Conservation (phyloP, 83 land plant genomes). For the Picea abies region DNA sequence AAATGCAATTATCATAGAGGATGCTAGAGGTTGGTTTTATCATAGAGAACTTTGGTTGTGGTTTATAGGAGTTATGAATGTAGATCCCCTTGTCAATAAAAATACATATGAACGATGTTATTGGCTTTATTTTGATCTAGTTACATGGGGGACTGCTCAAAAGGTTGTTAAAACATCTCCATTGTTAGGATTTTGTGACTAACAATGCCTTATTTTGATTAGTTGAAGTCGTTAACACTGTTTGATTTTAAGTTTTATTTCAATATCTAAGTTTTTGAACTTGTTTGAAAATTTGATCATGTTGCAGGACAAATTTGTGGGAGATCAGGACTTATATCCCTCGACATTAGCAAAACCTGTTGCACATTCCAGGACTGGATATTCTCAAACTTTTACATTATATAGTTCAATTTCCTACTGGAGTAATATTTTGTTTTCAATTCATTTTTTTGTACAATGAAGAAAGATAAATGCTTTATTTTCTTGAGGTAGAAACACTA, state of each 20-base stretch:
- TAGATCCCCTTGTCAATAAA: constrained; percentile 74
- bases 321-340: too few relatives aligned
- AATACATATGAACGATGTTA: constrained; percentile 78
- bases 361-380: too few relatives aligned
- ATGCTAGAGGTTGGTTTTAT: constrained; percentile 59
- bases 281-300: background rate
- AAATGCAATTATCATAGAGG: constrained; percentile 58
- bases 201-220: background rate
- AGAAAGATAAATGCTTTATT: too few relatives aligned
- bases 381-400: too few relatives aligned
- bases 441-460: too few relatives aligned
- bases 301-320: constrained; percentile 70
- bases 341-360: too few relatives aligned
- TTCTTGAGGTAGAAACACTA: too few relatives aligned
- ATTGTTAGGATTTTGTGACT: background rate
- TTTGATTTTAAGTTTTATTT: background rate
- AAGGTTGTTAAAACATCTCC: constrained; percentile 58
- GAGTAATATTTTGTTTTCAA: too few relatives aligned
- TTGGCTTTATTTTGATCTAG: constrained; percentile 76
- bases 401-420: too few relatives aligned
- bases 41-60: constrained; percentile 70
- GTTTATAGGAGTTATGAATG: constrained; percentile 64
- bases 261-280: background rate
- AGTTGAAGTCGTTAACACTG: background rate
- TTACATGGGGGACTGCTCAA: constrained; percentile 59